These are phyloP conservation scores for Hymenoscyphus fraxineus DNA, from an alignment of 2,329 filamentous ascomycete species.

Conservation along the genomic window DNA sequence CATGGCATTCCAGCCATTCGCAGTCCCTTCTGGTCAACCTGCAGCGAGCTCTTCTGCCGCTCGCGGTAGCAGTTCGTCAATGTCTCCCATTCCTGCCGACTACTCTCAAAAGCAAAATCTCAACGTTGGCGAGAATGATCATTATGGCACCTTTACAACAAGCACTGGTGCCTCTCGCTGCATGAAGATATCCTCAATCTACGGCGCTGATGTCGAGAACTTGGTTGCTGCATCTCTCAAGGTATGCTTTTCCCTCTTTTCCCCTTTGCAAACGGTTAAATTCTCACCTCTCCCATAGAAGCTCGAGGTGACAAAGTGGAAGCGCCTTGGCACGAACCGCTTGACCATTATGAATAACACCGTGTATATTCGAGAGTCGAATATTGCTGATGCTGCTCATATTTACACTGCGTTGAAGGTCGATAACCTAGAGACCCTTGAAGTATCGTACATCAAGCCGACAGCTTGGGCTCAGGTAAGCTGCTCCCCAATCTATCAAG, in stretches of 20 bases:
- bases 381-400: conserved; percentile 26
- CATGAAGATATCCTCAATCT: conserved; percentile 29
- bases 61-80: neutral
- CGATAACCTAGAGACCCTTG: conserved; percentile 20
- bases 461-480: conserved; percentile 21
- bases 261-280: neutral
- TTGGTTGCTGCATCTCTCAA: conserved; percentile 22
- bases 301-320: conserved; percentile 15
- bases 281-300: conserved; percentile 18
- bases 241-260: conserved; percentile 17
- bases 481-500: conserved; percentile 30
- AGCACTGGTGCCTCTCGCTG: conserved; percentile 28
- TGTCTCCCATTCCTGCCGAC: neutral
- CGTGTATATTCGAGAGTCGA: conserved; percentile 23
- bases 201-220: conserved; percentile 18
- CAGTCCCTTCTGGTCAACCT: conserved; percentile 11
- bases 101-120: conserved; percentile 8
- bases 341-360: conserved; percentile 14
- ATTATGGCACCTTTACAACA: conserved; percentile 31
- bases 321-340: conserved; percentile 6
- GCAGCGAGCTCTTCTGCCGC: neutral
- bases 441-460: conserved; percentile 28
- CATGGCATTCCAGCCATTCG: conserved; percentile 55
- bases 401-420: conserved; percentile 26
- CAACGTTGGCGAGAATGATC: neutral